These are phyloP conservation scores for Paralagenidium karlingii DNA, from an alignment of 352 stramenopile genomes.

Conservation along the genomic window DNA sequence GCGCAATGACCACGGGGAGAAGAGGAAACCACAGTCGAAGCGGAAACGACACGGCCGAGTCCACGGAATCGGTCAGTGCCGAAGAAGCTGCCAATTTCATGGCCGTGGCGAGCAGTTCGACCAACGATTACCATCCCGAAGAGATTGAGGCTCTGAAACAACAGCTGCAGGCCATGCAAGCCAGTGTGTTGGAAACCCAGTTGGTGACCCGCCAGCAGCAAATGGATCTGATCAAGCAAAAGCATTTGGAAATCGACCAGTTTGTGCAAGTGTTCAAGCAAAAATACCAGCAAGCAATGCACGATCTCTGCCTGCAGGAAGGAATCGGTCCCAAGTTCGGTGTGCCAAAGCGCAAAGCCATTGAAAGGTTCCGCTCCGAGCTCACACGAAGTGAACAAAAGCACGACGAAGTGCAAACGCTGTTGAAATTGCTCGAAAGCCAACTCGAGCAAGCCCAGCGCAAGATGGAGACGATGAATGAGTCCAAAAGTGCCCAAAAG, in stretches of 20 bases:
- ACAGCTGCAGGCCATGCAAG: conserved; percentile 24
- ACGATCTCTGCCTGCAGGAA: conserved; percentile 79
- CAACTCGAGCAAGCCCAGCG: conserved; percentile 1
- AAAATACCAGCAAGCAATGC: conserved; percentile 54
- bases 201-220: conserved; percentile 18
- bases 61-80: no score
- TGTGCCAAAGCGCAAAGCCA: conserved; percentile 60
- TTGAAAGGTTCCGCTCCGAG: conserved; percentile 76
- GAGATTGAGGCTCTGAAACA: conserved; percentile 41
- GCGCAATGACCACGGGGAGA: no score
- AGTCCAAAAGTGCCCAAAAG: not conserved
- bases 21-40: no score
- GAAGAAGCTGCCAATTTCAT: no score
- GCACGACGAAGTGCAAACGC: conserved; percentile 47
- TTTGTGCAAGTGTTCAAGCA: conserved; percentile 41
- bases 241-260: conserved; percentile 15
- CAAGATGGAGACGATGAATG: not conserved
- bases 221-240: conserved; percentile 19
- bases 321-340: conserved; percentile 85
- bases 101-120: no score
- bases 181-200: conserved; percentile 15
- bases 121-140: conserved; percentile 75
- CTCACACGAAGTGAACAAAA: conserved; percentile 66
- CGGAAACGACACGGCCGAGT: no score
- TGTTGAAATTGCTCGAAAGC: conserved; percentile 22